These are phyloP conservation scores for Sugiyamaella lignohabitans DNA, from an alignment of 805 yeast genomes.

Conservation along the genomic window DNA sequence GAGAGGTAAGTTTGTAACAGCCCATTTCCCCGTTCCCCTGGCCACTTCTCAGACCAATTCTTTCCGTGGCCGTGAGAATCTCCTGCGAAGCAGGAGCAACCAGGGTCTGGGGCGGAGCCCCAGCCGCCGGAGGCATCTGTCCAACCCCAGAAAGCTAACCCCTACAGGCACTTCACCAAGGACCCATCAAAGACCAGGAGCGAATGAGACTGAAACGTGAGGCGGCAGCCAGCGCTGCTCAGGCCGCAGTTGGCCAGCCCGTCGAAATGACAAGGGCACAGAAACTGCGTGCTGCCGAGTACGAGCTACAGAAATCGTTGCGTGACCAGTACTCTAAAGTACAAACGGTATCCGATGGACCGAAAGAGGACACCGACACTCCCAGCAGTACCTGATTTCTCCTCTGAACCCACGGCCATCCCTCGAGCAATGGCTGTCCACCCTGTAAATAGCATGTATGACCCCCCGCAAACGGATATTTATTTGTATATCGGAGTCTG, in stretches of 20 bases:
- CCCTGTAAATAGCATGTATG: too few species aligned
- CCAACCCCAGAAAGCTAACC: neutral
- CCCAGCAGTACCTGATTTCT: too few species aligned
- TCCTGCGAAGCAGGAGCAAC: neutral
- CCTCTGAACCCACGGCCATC: too few species aligned
- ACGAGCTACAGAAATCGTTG: slow-evolving; percentile 21
- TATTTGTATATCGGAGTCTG: too few species aligned
- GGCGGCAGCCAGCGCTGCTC: slow-evolving; percentile 15
- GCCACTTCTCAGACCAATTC: too few species aligned
- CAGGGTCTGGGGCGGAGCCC: too few species aligned
- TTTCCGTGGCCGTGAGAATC: too few species aligned
- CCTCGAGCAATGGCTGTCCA: too few species aligned
- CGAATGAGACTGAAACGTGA: slow-evolving; percentile 20
- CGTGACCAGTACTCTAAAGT: slow-evolving; percentile 20
- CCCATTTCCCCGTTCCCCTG: too few species aligned
- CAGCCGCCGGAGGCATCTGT: too few species aligned
- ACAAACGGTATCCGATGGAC: slow-evolving; percentile 15
- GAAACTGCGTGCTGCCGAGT: slow-evolving; percentile 18
- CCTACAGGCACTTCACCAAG: slow-evolving; percentile 21
- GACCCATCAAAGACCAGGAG: slow-evolving; percentile 23
- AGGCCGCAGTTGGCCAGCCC: slow-evolving; percentile 12
- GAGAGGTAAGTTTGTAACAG: slow-evolving; percentile 37
- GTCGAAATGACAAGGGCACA: slow-evolving; percentile 16
- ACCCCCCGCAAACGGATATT: too few species aligned
- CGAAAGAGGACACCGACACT: too few species aligned